Evolutionary conservation across 495 filamentous ascomycete genomes (phyloP), one percentile per base, ranked within the genome.

Genomic region (Aspergillus panamensis): DNA sequence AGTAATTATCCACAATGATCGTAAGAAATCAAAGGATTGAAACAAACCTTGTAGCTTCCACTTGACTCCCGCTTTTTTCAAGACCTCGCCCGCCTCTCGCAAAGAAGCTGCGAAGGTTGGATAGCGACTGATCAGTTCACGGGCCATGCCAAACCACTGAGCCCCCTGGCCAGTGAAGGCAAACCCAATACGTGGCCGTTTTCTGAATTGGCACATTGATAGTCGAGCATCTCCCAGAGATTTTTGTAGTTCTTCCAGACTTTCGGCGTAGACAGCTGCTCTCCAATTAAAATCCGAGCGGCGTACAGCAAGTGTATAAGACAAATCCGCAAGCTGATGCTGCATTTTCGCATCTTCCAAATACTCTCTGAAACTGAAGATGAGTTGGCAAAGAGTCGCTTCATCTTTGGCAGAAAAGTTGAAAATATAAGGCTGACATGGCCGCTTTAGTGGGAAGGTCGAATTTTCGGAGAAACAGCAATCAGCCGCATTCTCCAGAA

Each of bases 101-200:
- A 77, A 49, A 8, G 65, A 61, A 6, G 62, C 43, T 16, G 64
- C 35, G 62, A 79, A 79, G n/a, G 73, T 44, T 6, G 69, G 67
- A 44, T 69, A 75, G 1, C 61, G 21, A 3, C 66, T 47, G 8
- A 77, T 51, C 10, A 81, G 48, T 13, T 73, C 66, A 29, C 62
- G 58, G 9, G 75, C 79, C 77, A 80, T 81, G 7, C 48, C 61
- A 4, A 51, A 39, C 67, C 67, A 89, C 51, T 87, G 82, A 1
- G 84, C 80, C 14, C 87, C 87, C 64, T 90, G 87, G 29, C 87
- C 87, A 13, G 86, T 89, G 61, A 89, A 91, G 33, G 83, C 73
- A 60, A 90, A 87, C 0, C 77, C 81, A 9, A 87, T 69, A 58
- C 73, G 77, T 64, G 66, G 77, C 0, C 59, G 16, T 29, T 53